These are phyloP conservation scores for Kazachstania sp. DNA, from an alignment of 1,139 yeast genomes.

Conservation along the genomic window DNA sequence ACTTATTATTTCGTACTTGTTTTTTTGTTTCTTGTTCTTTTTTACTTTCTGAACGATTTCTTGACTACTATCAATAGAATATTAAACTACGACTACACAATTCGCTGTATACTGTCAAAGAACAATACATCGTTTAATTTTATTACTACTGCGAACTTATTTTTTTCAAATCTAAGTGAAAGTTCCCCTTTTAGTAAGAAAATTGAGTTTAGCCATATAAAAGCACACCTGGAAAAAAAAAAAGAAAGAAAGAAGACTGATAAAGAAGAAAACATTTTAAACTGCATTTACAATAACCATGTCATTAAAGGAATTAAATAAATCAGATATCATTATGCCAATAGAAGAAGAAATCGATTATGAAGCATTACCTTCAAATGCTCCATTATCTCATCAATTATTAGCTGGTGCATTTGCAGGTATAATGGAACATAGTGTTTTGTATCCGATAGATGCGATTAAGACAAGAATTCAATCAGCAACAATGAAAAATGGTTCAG, in stretches of 20 bases:
- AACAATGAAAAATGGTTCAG: slow-evolving; percentile 26
- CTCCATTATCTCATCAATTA: slow-evolving; percentile 74
- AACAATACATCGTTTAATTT: too few species aligned
- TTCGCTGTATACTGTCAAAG: too few species aligned
- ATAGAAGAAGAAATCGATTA: slow-evolving; percentile 50
- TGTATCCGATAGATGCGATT: slow-evolving; percentile 93
- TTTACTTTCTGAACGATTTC: too few species aligned
- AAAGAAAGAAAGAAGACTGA: neutral
- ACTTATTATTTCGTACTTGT: too few species aligned
- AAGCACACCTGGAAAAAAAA: neutral
- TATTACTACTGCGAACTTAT: too few species aligned
- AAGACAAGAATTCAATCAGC: slow-evolving; percentile 90
- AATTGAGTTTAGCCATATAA: neutral
- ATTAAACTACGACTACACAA: too few species aligned
- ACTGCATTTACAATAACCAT: too few species aligned
- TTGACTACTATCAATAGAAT: too few species aligned
- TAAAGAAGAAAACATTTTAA: too few species aligned
- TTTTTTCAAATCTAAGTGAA: too few species aligned
- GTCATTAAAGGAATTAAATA: neutral
- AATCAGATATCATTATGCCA: slow-evolving; percentile 11
- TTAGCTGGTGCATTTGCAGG: slow-evolving; percentile 97
- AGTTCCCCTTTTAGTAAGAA: too few species aligned
- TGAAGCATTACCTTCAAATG: slow-evolving; percentile 84
- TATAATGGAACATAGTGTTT: slow-evolving; percentile 93
- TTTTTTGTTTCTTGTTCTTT: too few species aligned